Evolutionary conservation across 352 stramenopile genomes (phyloP).

Genomic region (Globisporangium sylvaticum): DNA sequence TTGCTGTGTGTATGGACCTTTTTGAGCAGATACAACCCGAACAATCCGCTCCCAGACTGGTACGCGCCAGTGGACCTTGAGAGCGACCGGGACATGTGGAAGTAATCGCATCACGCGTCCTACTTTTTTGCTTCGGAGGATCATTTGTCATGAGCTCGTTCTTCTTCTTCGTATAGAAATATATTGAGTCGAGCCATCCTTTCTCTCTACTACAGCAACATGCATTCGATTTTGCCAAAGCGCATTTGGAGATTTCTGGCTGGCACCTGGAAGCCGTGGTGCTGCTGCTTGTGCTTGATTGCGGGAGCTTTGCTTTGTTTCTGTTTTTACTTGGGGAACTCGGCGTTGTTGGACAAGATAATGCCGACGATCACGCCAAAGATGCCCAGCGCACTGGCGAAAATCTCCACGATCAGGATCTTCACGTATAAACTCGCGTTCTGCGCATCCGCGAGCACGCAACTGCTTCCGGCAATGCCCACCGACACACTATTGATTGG

Average conservation of each 20-base stretch:
- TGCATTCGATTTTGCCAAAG: background rate
- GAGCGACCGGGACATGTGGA: conserved; percentile 82
- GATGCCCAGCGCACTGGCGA: conserved; percentile 97
- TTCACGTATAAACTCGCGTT: conserved; percentile 98
- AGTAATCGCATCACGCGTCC: conserved; percentile 22
- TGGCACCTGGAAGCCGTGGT: background rate
- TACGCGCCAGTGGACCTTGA: conserved; percentile 81
- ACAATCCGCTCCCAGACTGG: conserved; percentile 67
- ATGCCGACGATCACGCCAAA: conserved; percentile 99
- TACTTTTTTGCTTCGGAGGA: background rate
- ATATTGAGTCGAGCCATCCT: conserved; percentile 5
- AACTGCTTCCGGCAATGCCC: conserved; percentile 96
- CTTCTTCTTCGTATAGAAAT: conserved; percentile 4
- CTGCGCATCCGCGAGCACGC: conserved; percentile 98
- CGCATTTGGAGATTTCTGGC: background rate
- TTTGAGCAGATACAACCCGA: conserved; percentile 67
- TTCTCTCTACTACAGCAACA: background rate
- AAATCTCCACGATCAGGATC: conserved; percentile 99
- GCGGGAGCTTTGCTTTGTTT: too few species aligned
- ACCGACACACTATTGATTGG: conserved; percentile 87
- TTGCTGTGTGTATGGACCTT: background rate
- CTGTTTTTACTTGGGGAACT: conserved; percentile 81
- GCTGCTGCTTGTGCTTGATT: background rate
- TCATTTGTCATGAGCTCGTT: background rate
- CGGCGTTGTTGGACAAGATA: conserved; percentile 97